Evolutionary conservation across 2,329 filamentous ascomycete species (phyloP), one percentile per base, ranked within the genome.

Genomic region (Botryotinia globosa): DNA sequence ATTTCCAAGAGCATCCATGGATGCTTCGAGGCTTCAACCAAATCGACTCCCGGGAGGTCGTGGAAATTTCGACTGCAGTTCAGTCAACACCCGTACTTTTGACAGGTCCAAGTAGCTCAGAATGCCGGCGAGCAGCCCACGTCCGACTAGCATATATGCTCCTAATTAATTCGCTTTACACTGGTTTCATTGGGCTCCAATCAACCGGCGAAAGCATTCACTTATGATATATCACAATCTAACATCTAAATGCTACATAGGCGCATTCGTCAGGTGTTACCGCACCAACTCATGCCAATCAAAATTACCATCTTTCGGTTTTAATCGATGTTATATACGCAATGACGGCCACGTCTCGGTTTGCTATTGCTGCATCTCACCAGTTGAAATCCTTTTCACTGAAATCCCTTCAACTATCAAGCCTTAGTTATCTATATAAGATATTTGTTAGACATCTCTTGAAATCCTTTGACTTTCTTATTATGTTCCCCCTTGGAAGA

Each of bases 201-300:
- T 68, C n/a, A 56, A 42, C 37, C 42, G n/a, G n/a, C 22, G 22
- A 59, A 9, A 37, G 29, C 48, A 39, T 58, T 25, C 45, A 44
- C 59, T 45, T 68, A n/a, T 72, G 63, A 68, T 72, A 61, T 32
- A 72, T 61, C 51, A 72, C 22, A 68, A 72, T 29, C 25, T 18
- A 14, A 48, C 29, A 48, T 39, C 25, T 29, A 42, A 25, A 72
- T 39, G 16, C 51, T 72, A 56, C 34, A 37, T 56, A 32, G 29
- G 45, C 29, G n/a, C 39, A 67, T 48, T 58, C 34, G 39, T 22
- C 22, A 37, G 29, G 70, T 72, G 32, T 42, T 12, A 68, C 62
- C 51, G 32, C 70, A 72, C 70, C 39, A 37, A 16, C 37, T 25
- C 45, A 34, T 59, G 10, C 32, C 22, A 56, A 54, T 42, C n/a